Base-by-base conservation (phyloP, 805 yeast species). In the Maudiozyma turicensis region DNA sequence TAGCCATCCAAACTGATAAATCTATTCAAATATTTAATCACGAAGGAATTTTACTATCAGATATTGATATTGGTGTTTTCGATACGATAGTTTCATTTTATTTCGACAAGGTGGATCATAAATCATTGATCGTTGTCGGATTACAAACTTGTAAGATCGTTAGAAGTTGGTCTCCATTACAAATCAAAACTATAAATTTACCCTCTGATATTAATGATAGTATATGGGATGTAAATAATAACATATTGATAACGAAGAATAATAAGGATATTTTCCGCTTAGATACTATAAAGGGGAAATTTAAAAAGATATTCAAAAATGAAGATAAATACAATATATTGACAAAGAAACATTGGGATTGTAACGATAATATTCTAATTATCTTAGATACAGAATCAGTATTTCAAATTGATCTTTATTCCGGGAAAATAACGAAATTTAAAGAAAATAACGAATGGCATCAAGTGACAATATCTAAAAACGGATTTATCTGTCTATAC, bases 401-500 rank as follows among this genome's bases (percentile, higher is more conserved):
- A 7, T 54, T 49, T 30, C 49, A 54, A 29, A 14, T 58, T 7
- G 47, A 51, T 38, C 15, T 57, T 6, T 15, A 13, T 8, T 48
- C 41, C 9, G 45, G 45, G 6, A 6, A 34, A 6, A 39, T 62
- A 10, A 14, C 3, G 29, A 48, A 38, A 14, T 48, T 49, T 11
- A 38, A 47, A 9, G 35, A 50, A 3, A 49, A 56, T 42, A 54
- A 59, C 14, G 56, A 54, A 41, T 65, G 68, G 68, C 64, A 65
- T 40, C 50, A 51, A 13, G 61, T 59, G 1, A 40, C 46, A 0
- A 51, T 62, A 6, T 64, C 68, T n/a, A 46, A 57, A 1, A 51
- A 53, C 26, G 57, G 60, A 6, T 70, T 81, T 48, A 67, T 84
- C 5, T 77, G 84, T 1, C 53, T 78, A 34, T 80, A 60, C 58